Conservation (phyloP, 768 basidiomycete species). For the Kwoniella sp. region DNA sequence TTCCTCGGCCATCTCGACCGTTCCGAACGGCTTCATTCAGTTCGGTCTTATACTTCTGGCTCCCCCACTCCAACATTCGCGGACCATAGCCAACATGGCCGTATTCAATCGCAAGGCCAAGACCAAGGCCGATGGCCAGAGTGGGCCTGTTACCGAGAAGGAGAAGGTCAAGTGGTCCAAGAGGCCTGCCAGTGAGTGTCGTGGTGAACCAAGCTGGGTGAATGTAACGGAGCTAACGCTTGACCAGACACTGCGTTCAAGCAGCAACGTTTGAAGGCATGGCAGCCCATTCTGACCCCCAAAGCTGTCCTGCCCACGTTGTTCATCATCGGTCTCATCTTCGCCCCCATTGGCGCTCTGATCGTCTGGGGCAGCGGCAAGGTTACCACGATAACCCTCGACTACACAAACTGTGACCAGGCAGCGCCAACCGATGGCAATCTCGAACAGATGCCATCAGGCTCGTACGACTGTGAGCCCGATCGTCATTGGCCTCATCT, state of each 20-base stretch:
- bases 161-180: constrained; percentile 50
- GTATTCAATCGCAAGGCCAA: constrained; percentile 46
- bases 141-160: constrained; percentile 36
- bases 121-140: constrained; percentile 20
- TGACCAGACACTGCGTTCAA: constrained; percentile 90
- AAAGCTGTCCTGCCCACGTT: constrained; percentile 95
- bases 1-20: constrained; percentile 2
- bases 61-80: too few species aligned
- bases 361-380: constrained; percentile 82
- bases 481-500: not conserved
- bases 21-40: too few species aligned
- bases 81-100: too few species aligned
- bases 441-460: constrained; percentile 58
- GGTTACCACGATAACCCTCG: constrained; percentile 88
- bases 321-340: constrained; percentile 88
- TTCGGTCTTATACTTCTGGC: too few species aligned
- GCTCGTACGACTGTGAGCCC: constrained; percentile 44
- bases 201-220: not conserved
- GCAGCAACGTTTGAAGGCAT: constrained; percentile 98
- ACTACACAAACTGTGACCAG: constrained; percentile 89
- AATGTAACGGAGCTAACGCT: not conserved
- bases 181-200: constrained; percentile 50
- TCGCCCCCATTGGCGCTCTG: constrained; percentile 91
- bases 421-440: constrained; percentile 54
- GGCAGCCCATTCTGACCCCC: constrained; percentile 98